A percentile compares a stretch with the other conserved stretches of the same genome.
Evolutionary conservation across 176 grass and related monocot genomes (phyloP).

Genomic region (Microstegium vimineum): DNA sequence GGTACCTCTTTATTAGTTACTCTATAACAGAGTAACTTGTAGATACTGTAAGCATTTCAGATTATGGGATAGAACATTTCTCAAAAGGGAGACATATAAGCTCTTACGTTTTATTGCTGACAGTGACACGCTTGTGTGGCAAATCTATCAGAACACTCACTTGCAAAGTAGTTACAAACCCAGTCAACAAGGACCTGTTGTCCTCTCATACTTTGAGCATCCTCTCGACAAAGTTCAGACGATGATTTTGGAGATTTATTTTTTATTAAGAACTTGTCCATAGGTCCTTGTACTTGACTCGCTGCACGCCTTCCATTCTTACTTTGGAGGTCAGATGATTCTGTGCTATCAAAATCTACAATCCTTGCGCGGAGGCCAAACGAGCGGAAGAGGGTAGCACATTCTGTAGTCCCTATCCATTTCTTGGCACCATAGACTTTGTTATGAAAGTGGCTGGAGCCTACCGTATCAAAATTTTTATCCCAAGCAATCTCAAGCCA

Average conservation of each 20-base stretch:
- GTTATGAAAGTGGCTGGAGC: conserved; percentile 52
- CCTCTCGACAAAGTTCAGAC: conserved; percentile 35
- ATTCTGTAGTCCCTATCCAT: conserved; percentile 86
- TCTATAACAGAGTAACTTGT: not conserved
- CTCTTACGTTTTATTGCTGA: conserved; percentile 82
- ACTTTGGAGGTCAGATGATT: conserved; percentile 32
- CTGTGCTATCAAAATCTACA: conserved; percentile 92
- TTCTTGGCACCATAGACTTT: conserved; percentile 72
- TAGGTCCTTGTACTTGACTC: conserved; percentile 50
- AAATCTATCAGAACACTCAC: conserved; percentile 23
- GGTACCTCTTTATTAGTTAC: not conserved
- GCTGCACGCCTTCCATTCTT: conserved; percentile 27
- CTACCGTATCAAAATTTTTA: conserved; percentile 58
- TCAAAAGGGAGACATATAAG: not conserved
- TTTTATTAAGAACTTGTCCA: conserved; percentile 70
- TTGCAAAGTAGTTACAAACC: conserved; percentile 90
- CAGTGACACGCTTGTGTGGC: conserved; percentile 38
- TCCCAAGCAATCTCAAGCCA: conserved; percentile 97
- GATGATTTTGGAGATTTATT: conserved; percentile 13
- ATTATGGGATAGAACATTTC: conserved; percentile 22
- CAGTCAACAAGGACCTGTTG: conserved; percentile 73
- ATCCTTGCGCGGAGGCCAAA: conserved; percentile 80
- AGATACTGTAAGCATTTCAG: not conserved
- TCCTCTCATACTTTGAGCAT: conserved; percentile 47
- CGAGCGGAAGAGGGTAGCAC: conserved; percentile 70